Evolutionary conservation across 805 yeast species (phyloP), one percentile per base, ranked within the genome.

Genomic region (Jamesozyma piceae): DNA sequence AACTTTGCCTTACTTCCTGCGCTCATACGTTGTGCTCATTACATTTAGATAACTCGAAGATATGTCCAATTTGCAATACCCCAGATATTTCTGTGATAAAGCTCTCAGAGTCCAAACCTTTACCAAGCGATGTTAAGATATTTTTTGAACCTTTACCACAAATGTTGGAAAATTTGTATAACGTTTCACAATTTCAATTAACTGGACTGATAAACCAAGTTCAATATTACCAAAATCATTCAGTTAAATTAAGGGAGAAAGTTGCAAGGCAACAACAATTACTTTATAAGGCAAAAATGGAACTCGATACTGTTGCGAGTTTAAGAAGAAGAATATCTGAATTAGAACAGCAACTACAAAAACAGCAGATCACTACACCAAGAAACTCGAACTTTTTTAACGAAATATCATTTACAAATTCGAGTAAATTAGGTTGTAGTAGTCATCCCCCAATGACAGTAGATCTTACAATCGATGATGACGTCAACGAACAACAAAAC

Each of bases 21-120:
- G 69, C 69, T 3, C 69, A 66, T 46, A 53, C 60, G 1, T 45
- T 66, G 18, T 66, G 71, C 37, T 49, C 53, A 2, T 54, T 55
- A 13, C 69, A 66, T 47, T 37, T 52, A 32, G 35, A 35, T 22
- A 13, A 35, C 2, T 32, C 29, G 5, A 45, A 39, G n/a, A 20
- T 31, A 2, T 55, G 62, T 31, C 47, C 57, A 4, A 33, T 51
- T 21, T 57, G 62, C 34, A 30, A 45, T 13, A 49, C 51, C 2
- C 32, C 28, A 15, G 55, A 54, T 41, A 48, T 54, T 6, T 50
- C 60, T 5, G 42, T 51, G 10, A 48, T 58, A 5, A 46, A 44
- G 28, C 39, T 57, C 13, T 36, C 43, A 1, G 60, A 51, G 5
- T 31, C 30, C 8, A 54, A 46, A 22, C 44, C 45, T 11, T 36